These are phyloP conservation scores for Candida qinlingensis DNA, from an alignment of 805 yeast species.

Conservation along the genomic window DNA sequence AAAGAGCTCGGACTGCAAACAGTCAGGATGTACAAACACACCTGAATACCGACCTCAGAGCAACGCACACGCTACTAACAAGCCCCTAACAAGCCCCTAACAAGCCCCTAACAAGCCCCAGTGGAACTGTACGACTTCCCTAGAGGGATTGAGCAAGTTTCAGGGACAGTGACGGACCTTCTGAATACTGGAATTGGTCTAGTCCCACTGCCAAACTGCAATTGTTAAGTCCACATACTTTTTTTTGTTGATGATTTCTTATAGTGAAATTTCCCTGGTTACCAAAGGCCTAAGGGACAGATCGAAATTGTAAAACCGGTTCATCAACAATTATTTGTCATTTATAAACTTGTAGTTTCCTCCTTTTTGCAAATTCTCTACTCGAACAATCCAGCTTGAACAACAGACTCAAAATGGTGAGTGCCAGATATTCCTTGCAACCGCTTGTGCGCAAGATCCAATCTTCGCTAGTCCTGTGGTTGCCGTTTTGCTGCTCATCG, in stretches of 20 bases:
- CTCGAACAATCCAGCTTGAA: background rate
- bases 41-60: too few species aligned
- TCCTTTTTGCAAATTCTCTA: conserved; percentile 1
- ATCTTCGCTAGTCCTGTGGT: background rate
- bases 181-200: background rate
- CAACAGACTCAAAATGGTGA: conserved; percentile 4
- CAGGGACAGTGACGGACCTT: too few species aligned
- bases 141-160: too few species aligned
- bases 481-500: too few species aligned
- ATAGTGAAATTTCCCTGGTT: conserved; percentile 6
- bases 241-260: conserved; percentile 2
- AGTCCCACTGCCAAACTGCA: background rate
- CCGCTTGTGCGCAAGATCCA: background rate
- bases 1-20: background rate
- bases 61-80: too few species aligned
- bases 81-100: background rate
- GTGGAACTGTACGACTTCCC: too few species aligned
- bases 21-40: too few species aligned
- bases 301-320: conserved; percentile 11
- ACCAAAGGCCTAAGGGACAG: conserved; percentile 7
- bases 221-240: background rate
- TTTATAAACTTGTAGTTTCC: conserved; percentile 5
- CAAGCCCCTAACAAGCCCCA: background rate
- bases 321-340: conserved; percentile 3
- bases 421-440: background rate